Base-by-base conservation (phyloP, 345 rosid genomes). In the Acer campestre region DNA sequence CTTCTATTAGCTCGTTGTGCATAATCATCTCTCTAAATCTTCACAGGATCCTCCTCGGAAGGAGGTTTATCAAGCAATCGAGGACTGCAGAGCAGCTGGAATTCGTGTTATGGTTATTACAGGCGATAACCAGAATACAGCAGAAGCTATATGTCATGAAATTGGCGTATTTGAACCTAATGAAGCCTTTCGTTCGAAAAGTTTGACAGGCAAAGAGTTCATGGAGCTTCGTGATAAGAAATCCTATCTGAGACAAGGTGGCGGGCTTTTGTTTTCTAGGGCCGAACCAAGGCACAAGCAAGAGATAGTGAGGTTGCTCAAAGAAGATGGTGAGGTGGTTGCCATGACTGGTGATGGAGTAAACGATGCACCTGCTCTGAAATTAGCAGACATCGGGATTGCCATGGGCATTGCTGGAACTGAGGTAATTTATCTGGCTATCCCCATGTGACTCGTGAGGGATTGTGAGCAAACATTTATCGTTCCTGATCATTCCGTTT, bases 391-490 rank as follows among this genome's bases (percentile, higher is more conserved):
- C 69, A 88, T 86, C 29, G 93, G 91, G 31, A 80, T 90, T 67
- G 91, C 93, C n/a, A 90, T 90, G 93, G 93, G 93, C 75, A 88
- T 90, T 77, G 83, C 91, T 67, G 91, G 91, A 80, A 90, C 91
- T 6, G 91, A 90, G 93, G 93, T 90, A 72, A 18, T 48, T 25
- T 66, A 11, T 59, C 61, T 1, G 38, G 38, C 38, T 35, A 35
- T 35, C 44, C 68, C 17, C 10, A 14, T n/a, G 20, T 48, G 46
- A 42, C 10, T 74, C 46, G 38, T 17, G 22, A 62, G 22, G 63
- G 76, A 44, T 42, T 11, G 0, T 55, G 68, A 10, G 10, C 22
- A 27, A 70, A 70, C 10, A 20, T 29, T 22, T 64, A 12, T 65
- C 22, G 18, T 44, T 70, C 31, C 64, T 58, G 40, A 29, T 61